Base-by-base conservation (phyloP, 2,329 filamentous ascomycete genomes). In the Apiospora marii region DNA sequence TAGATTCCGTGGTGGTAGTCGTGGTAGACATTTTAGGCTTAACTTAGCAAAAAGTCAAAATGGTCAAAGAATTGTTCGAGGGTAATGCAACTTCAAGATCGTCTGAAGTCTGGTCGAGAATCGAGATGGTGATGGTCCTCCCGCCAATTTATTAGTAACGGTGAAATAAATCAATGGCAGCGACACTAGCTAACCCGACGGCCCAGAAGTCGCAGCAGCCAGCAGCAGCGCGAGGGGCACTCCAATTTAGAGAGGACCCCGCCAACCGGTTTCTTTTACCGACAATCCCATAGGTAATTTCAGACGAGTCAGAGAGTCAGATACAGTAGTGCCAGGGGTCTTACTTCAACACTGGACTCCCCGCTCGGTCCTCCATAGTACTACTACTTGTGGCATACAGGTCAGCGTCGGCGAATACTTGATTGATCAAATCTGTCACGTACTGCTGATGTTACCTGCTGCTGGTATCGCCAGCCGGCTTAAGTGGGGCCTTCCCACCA, bases 1-100 rank as follows among this genome's bases (percentile, higher is more conserved):
- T 87, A 53, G 87, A 78, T 72, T 83, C 81, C 30, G 86, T 86
- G 43, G 84, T 85, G 51, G 84, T 87, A 22, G 58, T 87, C 16
- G 84, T 80, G 34, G 82, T 70, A 68, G 77, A 74, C 77, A 77
- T 78, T 61, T 53, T 75, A 10, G 70, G 44, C 49, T 61, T 16
- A 22, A 43, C n/a, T 22, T n/a, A n/a, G 44, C n/a, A 27, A 61
- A 64, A 4, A 48, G 8, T 48, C 16, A 71, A 68, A 51, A 13
- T n/a, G 34, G 27, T 68, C 7, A 41, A 64, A 41, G 16, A n/a
- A 41, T 10, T 41, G 16, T 24, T 22, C 30, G 13, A 34, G 34
- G n/a, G 30, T 22, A 64, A 41, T 19, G 14, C 19, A 64, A 37
- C 30, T n/a, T 13, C 4, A 13, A 13, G 58, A 13, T 64, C 30